Evolutionary conservation across 345 rosid genomes (phyloP).

Genomic region (Aquilaria sinensis): DNA sequence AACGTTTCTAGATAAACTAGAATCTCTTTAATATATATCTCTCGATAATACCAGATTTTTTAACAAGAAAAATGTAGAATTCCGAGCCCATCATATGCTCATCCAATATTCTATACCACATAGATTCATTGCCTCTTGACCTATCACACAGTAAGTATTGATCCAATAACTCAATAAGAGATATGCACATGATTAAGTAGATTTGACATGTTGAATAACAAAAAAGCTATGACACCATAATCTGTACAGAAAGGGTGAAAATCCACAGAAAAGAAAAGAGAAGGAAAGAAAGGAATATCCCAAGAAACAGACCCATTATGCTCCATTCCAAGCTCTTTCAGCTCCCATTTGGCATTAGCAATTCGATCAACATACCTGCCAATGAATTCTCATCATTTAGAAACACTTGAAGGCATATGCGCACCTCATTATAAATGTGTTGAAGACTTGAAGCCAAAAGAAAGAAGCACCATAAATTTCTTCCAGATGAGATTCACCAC

Average conservation of each 20-base stretch:
- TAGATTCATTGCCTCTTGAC: too few relatives aligned
- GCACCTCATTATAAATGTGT: background rate
- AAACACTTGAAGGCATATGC: background rate
- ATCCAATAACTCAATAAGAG: background rate
- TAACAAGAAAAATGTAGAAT: too few relatives aligned
- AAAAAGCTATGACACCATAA: background rate
- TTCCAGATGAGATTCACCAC: too few relatives aligned
- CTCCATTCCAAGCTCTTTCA: constrained; percentile 94
- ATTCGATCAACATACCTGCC: constrained; percentile 89
- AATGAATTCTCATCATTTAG: constrained; percentile 15
- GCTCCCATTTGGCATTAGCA: constrained; percentile 93
- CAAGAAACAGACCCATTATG: constrained; percentile 86
- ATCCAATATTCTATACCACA: too few relatives aligned
- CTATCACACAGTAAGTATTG: background rate
- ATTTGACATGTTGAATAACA: background rate
- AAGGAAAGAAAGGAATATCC: constrained; percentile 6
- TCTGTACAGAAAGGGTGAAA: background rate
- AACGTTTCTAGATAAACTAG: too few relatives aligned
- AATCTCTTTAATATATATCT: too few relatives aligned
- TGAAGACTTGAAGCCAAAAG: background rate
- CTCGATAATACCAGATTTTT: too few relatives aligned
- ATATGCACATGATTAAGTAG: constrained; percentile 7
- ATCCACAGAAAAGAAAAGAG: background rate
- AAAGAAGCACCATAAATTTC: background rate
- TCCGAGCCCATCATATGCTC: too few relatives aligned